Conservation (phyloP, 164 flowering plant species). For the Dillenia turbinata region DNA sequence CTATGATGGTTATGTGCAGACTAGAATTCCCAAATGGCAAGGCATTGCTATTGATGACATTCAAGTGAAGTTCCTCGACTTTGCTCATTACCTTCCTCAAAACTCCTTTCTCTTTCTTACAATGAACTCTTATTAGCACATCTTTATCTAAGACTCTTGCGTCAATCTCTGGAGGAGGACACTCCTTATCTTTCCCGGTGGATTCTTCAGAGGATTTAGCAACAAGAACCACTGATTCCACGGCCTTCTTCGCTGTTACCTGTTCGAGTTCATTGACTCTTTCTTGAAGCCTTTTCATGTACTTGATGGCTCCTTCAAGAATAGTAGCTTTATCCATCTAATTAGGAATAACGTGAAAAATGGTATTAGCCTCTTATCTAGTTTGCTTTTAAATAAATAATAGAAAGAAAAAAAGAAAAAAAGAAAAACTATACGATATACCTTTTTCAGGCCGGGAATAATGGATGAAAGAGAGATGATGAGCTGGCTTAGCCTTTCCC, state of each 20-base stretch:
- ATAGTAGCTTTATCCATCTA: conserved; percentile 14
- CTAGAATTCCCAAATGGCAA: conserved; percentile 11
- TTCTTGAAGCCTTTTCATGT: conserved; percentile 8
- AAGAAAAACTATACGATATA: not conserved
- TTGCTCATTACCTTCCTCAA: not conserved
- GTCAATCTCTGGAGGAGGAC: conserved; percentile 2
- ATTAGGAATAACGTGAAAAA: not conserved
- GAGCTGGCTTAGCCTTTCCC: conserved; percentile 8
- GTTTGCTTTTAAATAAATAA: no score
- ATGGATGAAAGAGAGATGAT: conserved; percentile 9
- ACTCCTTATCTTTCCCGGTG: no score
- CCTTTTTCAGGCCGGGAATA: conserved; percentile 17
- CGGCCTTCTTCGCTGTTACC: not conserved
- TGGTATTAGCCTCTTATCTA: no score
- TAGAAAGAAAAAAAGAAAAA: no score
- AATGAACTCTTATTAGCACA: conserved; percentile 10
- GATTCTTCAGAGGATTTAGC: no score
- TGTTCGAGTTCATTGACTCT: conserved; percentile 4
- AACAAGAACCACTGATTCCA: not conserved
- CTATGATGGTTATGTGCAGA: conserved; percentile 9
- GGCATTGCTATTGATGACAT: conserved; percentile 6
- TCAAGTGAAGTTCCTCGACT: conserved; percentile 12
- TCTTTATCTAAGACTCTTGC: not conserved
- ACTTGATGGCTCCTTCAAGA: conserved; percentile 5
- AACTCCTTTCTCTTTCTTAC: conserved; percentile 11